Conservation (phyloP, 1,139 yeast genomes). For the Taiozyma onychis region DNA sequence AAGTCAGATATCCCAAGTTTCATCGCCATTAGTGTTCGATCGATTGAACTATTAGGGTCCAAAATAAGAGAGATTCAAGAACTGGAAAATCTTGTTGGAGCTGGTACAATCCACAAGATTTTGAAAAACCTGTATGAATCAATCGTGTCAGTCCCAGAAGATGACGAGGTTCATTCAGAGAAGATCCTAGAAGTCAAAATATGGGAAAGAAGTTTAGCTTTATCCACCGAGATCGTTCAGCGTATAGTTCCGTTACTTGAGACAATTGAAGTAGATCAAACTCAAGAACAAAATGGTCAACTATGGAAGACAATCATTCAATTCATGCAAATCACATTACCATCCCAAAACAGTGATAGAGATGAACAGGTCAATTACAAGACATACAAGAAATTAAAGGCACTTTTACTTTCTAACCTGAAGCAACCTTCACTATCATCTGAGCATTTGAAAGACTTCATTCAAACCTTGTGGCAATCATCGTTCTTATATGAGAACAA, state of each 20-base stretch:
- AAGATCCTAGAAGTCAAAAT: conserved; percentile 22
- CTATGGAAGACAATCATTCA: conserved; percentile 44
- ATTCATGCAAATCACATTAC: conserved; percentile 39
- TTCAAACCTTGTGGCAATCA: conserved; percentile 39
- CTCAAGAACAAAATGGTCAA: conserved; percentile 5
- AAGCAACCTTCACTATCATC: conserved; percentile 24
- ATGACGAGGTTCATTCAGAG: conserved; percentile 25
- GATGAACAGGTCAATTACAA: conserved; percentile 45
- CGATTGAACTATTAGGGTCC: conserved; percentile 38
- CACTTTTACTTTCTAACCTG: conserved; percentile 36
- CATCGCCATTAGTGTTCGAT: conserved; percentile 51
- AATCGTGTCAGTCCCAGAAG: conserved; percentile 33
- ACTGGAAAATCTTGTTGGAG: conserved; percentile 35
- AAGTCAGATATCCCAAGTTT: conserved; percentile 57
- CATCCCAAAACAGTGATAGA: conserved; percentile 22
- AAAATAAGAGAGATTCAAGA: conserved; percentile 32
- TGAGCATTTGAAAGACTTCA: conserved; percentile 35
- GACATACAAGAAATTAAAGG: conserved; percentile 40
- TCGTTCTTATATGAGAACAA: conserved; percentile 49
- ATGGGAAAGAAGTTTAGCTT: conserved; percentile 27
- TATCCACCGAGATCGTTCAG: conserved; percentile 27
- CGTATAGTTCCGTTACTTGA: conserved; percentile 18
- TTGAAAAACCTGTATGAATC: conserved; percentile 37
- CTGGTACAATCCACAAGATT: conserved; percentile 39
- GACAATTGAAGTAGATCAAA: conserved; percentile 1